Evolutionary conservation across 192 early-diverging fungal species (phyloP).

Genomic region (Backusella sp.): DNA sequence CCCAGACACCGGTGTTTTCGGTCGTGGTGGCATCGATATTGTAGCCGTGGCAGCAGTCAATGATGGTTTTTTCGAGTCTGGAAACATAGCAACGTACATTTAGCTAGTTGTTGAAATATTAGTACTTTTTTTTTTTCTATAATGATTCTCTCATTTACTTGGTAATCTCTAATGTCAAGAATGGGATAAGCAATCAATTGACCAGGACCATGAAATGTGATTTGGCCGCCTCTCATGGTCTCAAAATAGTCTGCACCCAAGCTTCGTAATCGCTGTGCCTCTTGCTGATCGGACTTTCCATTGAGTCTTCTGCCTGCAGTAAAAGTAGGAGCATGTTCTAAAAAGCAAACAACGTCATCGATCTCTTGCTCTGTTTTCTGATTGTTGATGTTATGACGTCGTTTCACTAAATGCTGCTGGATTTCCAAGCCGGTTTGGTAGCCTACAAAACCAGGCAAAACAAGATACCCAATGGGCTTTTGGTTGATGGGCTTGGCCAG

Average conservation of each 20-base stretch:
- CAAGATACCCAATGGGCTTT: conserved; percentile 23
- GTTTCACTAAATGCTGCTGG: conserved; percentile 57
- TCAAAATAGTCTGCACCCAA: conserved; percentile 76
- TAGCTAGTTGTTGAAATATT: conserved; percentile 35
- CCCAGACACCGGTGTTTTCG: conserved; percentile 92
- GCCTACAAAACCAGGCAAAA: conserved; percentile 17
- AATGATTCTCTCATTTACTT: conserved; percentile 41
- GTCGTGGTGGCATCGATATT: conserved; percentile 64
- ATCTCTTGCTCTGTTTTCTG: neutral
- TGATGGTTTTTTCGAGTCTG: conserved; percentile 73
- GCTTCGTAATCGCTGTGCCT: conserved; percentile 46
- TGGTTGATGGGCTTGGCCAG: neutral
- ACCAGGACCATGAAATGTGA: conserved; percentile 96
- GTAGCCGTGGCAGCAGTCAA: conserved; percentile 66
- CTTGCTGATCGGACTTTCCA: conserved; percentile 48
- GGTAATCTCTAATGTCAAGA: conserved; percentile 69
- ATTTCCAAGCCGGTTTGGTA: conserved; percentile 61
- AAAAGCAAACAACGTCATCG: conserved; percentile 54
- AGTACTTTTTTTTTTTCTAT: neutral
- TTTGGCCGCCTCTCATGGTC: conserved; percentile 87
- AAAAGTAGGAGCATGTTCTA: conserved; percentile 89
- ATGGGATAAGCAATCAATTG: conserved; percentile 97
- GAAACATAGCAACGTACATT: conserved; percentile 78
- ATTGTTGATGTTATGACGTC: conserved; percentile 46
- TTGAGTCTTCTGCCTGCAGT: conserved; percentile 87